These are phyloP conservation scores for Thraustochytrium striatum DNA, from an alignment of 352 stramenopile genomes.

Conservation along the genomic window DNA sequence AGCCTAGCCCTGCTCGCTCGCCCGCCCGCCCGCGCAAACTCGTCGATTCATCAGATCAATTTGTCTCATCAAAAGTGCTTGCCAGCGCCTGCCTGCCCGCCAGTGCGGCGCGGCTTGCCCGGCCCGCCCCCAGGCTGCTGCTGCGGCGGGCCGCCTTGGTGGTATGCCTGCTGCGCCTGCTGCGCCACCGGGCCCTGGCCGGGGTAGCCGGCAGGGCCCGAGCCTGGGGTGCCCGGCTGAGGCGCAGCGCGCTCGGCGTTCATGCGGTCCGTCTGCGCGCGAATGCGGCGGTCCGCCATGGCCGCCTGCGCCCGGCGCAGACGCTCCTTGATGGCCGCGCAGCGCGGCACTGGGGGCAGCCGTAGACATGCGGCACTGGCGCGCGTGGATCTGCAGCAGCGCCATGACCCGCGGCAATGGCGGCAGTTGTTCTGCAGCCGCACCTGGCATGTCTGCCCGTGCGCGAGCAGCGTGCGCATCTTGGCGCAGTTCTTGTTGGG, in stretches of 20 bases:
- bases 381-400: conserved; percentile 91
- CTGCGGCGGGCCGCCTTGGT: neutral
- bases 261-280: conserved; percentile 36
- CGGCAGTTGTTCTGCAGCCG: conserved; percentile 84
- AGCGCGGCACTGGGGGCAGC: conserved; percentile 82
- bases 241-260: conserved; percentile 2
- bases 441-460: conserved; percentile 86
- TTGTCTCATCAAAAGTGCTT: too few species aligned
- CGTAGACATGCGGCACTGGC: conserved; percentile 73
- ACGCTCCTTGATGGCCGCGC: conserved; percentile 88
- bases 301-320: conserved; percentile 86
- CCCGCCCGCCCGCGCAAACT: too few species aligned
- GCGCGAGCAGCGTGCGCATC: conserved; percentile 94
- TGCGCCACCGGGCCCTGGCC: neutral
- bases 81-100: too few species aligned
- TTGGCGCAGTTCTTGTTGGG: conserved; percentile 93
- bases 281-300: conserved; percentile 88
- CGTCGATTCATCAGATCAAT: too few species aligned
- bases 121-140: too few species aligned
- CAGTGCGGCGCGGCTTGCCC: too few species aligned
- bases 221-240: neutral
- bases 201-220: too few species aligned
- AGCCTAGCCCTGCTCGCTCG: too few species aligned
- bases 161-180: neutral
- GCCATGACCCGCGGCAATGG: conserved; percentile 94